Base-by-base conservation (phyloP, 2,329 filamentous ascomycete genomes). In the Nothomitra cinnamomea region DNA sequence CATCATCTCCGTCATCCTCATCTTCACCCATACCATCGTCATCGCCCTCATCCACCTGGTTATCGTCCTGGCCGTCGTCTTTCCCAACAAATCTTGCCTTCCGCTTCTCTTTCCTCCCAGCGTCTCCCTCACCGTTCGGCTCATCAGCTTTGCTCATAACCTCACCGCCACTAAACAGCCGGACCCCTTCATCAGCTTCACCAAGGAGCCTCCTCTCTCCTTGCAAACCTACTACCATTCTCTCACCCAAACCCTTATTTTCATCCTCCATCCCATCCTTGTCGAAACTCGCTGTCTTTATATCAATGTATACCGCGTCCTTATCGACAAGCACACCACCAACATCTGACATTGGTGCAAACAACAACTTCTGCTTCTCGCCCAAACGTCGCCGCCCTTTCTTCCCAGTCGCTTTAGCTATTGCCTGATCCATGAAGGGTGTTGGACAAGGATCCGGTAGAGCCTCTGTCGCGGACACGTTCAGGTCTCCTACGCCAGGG, bases 261-360 rank as follows among this genome's bases (percentile, higher is more conserved):
- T 76, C 76, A 10, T 79, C 70, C 13, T 73, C 72, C 3, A 76
- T 76, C 1, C 69, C 76, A 10, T 86, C 80, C 1, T 69, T 68
- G 57, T 80, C 72, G 59, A 98, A 95, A 2, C 79, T 94, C 25
- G 75, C 72, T 13, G 77, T 79, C 64, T 82, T 83, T 43, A 84
- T 69, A 61, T 84, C 79, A 57, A 84, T 95, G 71, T 94, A 98
- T 38, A 98, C 89, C 6, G 90, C 89, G 68, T 98, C 92, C 57
- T 94, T 94, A 60, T 98, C 92, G 52, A 98, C 90, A 64, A 96
- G 82, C 12, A 98, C 79, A 61, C 92, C 92, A 59, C 89, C 94
- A 35, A 95, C 88, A 68, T 98, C 92, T 24, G 89, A 95, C 90
- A 98, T 96, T 35, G 92, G 94, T 2, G 92, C 94, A 67, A 95